Evolutionary conservation across 371 early-diverging fungal species (phyloP).

Genomic region (Aphelidium insulamus): DNA sequence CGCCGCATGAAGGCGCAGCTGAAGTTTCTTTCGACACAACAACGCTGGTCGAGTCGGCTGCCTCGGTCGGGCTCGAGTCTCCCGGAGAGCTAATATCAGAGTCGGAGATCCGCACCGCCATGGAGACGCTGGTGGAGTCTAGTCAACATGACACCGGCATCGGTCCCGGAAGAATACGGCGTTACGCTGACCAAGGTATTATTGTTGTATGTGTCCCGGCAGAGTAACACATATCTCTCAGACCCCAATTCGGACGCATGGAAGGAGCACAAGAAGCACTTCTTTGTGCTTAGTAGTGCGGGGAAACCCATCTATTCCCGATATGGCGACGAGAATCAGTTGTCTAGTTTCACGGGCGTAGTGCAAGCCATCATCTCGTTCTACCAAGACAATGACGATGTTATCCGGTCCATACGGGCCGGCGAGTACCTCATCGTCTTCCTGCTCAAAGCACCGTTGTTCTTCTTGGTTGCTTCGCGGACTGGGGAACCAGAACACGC

Average conservation of each 20-base stretch:
- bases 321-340: constrained; percentile 72
- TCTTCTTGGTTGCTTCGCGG: constrained; percentile 53
- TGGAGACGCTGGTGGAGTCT: too few relatives aligned
- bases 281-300: constrained; percentile 57
- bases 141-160: too few relatives aligned
- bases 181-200: too few relatives aligned
- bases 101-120: too few relatives aligned
- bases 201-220: too few relatives aligned
- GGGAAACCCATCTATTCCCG: constrained; percentile 67
- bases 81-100: too few relatives aligned
- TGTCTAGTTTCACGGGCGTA: constrained; percentile 71
- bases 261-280: constrained; percentile 44
- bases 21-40: too few relatives aligned
- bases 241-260: constrained; percentile 18
- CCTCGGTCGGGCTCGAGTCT: too few relatives aligned
- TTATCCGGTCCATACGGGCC: constrained; percentile 49
- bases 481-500: constrained; percentile 60
- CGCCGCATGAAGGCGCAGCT: too few relatives aligned
- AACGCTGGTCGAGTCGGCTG: too few relatives aligned
- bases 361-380: constrained; percentile 77
- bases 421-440: constrained; percentile 65
- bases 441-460: constrained; percentile 50
- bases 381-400: constrained; percentile 57
- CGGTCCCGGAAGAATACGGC: too few relatives aligned
- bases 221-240: too few relatives aligned